A percentile compares a stretch with the other conserved stretches of the same genome.
phyloP scores from a whole-genome alignment of 495 filamentous ascomycete species.

The Penicillium bialowiezense region DNA sequence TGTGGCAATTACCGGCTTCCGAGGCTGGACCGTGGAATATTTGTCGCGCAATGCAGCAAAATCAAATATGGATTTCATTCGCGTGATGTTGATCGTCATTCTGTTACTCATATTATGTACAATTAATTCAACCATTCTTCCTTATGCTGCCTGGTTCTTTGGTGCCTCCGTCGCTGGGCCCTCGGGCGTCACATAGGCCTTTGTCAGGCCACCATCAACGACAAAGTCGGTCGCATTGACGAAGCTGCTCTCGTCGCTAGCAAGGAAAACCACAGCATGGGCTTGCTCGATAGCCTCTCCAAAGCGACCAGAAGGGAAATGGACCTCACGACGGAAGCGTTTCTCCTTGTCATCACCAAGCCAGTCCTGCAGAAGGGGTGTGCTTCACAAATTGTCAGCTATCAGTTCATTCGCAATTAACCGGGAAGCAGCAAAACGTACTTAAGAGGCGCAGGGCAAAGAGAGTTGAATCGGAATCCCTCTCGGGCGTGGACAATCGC shows the following conservation, averaged over 20 bases:
- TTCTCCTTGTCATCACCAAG: conserved; percentile 81
- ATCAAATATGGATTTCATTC: conserved; percentile 43
- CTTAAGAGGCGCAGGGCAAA: conserved; percentile 95
- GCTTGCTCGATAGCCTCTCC: conserved; percentile 95
- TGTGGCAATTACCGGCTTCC: conserved; percentile 28
- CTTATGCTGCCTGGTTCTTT: conserved; percentile 48
- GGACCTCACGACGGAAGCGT: conserved; percentile 76
- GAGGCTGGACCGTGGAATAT: conserved; percentile 40
- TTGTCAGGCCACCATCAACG: conserved; percentile 90
- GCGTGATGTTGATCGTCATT: conserved; percentile 20
- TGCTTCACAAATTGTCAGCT: conserved; percentile 32
- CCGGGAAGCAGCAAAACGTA: conserved; percentile 25
- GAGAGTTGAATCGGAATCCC: conserved; percentile 80
- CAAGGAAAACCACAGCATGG: conserved; percentile 85
- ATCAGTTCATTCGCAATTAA: background rate
- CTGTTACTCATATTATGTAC: conserved; percentile 7
- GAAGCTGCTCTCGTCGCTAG: conserved; percentile 86
- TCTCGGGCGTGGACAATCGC: conserved; percentile 67
- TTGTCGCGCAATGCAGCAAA: conserved; percentile 35
- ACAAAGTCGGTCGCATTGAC: conserved; percentile 87
- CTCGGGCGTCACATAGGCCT: conserved; percentile 87
- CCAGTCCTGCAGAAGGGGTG: conserved; percentile 82
- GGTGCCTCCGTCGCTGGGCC: conserved; percentile 69
- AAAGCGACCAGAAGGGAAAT: conserved; percentile 87
- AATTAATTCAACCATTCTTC: background rate